phyloP scores from a whole-genome alignment of 2,329 filamentous ascomycete genomes.

The Monosporascus sp. region DNA sequence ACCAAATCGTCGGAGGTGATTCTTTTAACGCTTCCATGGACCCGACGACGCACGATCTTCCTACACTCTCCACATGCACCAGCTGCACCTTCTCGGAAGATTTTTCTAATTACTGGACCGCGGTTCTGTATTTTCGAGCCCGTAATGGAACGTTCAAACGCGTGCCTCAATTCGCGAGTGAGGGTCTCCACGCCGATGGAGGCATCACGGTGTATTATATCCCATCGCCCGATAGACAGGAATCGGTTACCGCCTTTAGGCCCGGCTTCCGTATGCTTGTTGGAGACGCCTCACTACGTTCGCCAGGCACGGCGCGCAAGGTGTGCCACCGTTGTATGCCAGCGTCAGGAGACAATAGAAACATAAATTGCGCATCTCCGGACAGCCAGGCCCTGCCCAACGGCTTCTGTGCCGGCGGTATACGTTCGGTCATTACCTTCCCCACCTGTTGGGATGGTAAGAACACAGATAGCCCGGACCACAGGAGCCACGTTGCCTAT shows the following conservation, averaged over 20 bases:
- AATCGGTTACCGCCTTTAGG: conserved; percentile 32
- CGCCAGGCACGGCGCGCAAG: conserved; percentile 16
- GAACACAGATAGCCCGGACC: conserved; percentile 41
- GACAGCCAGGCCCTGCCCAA: conserved; percentile 46
- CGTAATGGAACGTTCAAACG: conserved; percentile 7
- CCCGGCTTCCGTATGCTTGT: conserved; percentile 37
- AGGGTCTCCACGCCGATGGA: conserved; percentile 2
- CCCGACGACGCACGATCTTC: conserved; percentile 1
- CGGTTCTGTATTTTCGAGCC: neutral
- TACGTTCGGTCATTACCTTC: conserved; percentile 48
- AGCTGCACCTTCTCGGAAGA: conserved; percentile 2
- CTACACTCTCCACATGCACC: conserved; percentile 1
- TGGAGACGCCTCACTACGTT: conserved; percentile 25
- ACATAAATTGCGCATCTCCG: conserved; percentile 29
- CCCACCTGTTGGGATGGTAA: conserved; percentile 52
- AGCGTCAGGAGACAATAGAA: conserved; percentile 16
- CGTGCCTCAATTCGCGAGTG: conserved; percentile 5
- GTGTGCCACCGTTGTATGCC: conserved; percentile 35
- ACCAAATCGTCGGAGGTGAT: conserved; percentile 8
- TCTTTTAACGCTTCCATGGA: conserved; percentile 6
- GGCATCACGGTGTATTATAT: conserved; percentile 11
- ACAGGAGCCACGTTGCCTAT: conserved; percentile 48
- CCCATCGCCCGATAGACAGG: conserved; percentile 15
- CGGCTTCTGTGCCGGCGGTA: conserved; percentile 43
- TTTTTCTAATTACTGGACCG: conserved; percentile 5